Base-by-base conservation (phyloP, 1,284 basidiomycete genomes). In the Sutorius eximius region DNA sequence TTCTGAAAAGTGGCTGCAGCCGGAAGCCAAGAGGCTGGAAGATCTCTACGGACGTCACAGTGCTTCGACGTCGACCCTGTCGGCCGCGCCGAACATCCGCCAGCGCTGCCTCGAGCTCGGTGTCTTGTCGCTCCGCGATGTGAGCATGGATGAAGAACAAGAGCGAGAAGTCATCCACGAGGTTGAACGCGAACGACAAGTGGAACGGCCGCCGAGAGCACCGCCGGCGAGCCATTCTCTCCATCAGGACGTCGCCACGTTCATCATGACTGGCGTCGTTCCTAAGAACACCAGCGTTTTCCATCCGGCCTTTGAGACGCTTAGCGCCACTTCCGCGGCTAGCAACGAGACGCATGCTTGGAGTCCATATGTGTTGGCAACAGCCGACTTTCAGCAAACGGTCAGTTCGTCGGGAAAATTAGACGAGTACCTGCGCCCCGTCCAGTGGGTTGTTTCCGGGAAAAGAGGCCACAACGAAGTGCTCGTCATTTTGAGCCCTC, bases 141-240 rank as follows among this genome's bases (percentile, higher is more conserved):
- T 4, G 29, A 43, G 59, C 11, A 59, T 77, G 49, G 72, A 72
- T 3, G 78, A 81, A 58, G 79, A 81, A 48, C 79, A 80, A 55
- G 79, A 81, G 54, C 67, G 77, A 24, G 79, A 81, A 57, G 64
- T 80, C 1, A 58, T 52, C 5, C 73, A 76, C 33, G 78, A 80
- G 51, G 59, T 70, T 1, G 75, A 78, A 57, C 62, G 59, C 7
- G 76, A 78, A 53, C 66, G 61, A 6, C 63, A 77, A 44, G 63
- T 73, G 7, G 67, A 77, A 53, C 62, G 71, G 5, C 75, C 75
- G 2, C 59, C 59, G 0, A 57, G 22, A 29, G 60, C 41, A 6
- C 4, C 24, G 8, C 55, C 69, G 0, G 64, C 63, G 8, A 6
- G 0, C 2, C 72, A 72, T 34, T 20, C 30, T 0, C 7, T 70